These are phyloP conservation scores for Selaginella tamariscina DNA, from an alignment of 75 land plant species.

Conservation along the genomic window DNA sequence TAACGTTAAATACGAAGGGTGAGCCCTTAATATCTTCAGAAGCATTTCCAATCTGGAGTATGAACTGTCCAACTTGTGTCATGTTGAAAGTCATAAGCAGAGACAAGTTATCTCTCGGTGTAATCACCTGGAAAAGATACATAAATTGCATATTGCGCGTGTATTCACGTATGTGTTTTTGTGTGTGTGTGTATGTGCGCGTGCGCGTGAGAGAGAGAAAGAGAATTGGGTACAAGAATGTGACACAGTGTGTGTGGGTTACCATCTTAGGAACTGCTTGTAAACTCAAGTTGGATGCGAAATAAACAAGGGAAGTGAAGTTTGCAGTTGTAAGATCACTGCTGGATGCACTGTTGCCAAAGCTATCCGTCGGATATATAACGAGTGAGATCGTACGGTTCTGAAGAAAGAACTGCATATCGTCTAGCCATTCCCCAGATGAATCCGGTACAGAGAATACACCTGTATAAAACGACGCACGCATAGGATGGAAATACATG, in stretches of 20 bases:
- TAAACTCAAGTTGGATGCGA: neutral
- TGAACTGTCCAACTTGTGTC: neutral
- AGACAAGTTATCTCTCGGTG: neutral
- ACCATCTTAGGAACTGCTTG: neutral
- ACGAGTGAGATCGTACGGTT: neutral
- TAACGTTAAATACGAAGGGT: conserved; percentile 8
- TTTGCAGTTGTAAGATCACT: neutral
- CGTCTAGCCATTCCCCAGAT: conserved; percentile 8
- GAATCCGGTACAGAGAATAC: conserved; percentile 6
- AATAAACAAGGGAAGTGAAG: neutral
- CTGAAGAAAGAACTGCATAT: conserved; percentile 3
- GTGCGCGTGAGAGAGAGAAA: too few species aligned
- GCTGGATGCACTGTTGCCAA: neutral
- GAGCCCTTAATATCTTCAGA: conserved; percentile 7
- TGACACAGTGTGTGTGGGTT: too few species aligned
- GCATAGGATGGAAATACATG: too few species aligned
- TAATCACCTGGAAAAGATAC: too few species aligned
- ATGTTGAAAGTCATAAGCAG: neutral
- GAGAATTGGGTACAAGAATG: too few species aligned
- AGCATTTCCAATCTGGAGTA: conserved; percentile 11
- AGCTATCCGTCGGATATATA: neutral
- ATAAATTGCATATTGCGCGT: too few species aligned
- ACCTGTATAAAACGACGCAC: conserved; percentile 9
- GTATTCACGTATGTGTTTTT: too few species aligned
- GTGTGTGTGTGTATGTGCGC: too few species aligned